Evolutionary conservation across 2,329 filamentous ascomycete species (phyloP), one percentile per base, ranked within the genome.

Genomic region (Corinectria fuckeliana): DNA sequence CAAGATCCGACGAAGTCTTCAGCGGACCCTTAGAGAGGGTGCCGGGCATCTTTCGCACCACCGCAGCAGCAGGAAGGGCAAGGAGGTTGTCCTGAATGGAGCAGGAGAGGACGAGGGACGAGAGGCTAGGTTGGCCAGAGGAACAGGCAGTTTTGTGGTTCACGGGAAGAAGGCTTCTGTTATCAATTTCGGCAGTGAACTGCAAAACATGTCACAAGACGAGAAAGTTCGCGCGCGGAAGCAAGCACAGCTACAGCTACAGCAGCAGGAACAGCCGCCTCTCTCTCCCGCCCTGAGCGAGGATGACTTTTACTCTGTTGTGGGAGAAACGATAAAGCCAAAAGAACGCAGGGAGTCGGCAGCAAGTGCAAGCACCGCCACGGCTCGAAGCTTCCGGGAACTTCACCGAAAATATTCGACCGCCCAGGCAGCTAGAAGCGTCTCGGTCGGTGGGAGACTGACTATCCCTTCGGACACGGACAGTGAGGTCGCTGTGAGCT

Each of bases 161-260:
- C 95, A 99, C 71, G 94, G 95, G 61, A 99, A 98, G 80, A 98
- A 99, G 76, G 95, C 95, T 3, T 97, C 93, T 1, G 91, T 99
- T 56, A 92, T 99, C 67, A 96, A 92, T n/a, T 96, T 99, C 73
- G 93, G 93, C 8, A 88, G 89, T n/a, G 94, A 97, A 68, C 88
- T 97, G 80, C 89, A 94, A 70, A 89, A 85, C 59, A 86, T 93
- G 76, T 84, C 89, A 1, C 83, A 87, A 0, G 91, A 94, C 61
- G 90, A 93, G 70, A 87, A 89, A 34, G 78, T 92, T 39, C 85
- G 88, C 57, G 80, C 88, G 48, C 84, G 88, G 54, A 91, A 85
- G 65, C 77, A 79, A 41, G 75, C 78, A 5, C 78, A 80, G 45
- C 77, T 76, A 44, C 74, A 77, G 42, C 78, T 80, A 26, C 71